Percentiles rank a stretch among this genome's conserved stretches.
phyloP scores from a whole-genome alignment of 768 basidiomycete genomes.

The Russula abietina region DNA sequence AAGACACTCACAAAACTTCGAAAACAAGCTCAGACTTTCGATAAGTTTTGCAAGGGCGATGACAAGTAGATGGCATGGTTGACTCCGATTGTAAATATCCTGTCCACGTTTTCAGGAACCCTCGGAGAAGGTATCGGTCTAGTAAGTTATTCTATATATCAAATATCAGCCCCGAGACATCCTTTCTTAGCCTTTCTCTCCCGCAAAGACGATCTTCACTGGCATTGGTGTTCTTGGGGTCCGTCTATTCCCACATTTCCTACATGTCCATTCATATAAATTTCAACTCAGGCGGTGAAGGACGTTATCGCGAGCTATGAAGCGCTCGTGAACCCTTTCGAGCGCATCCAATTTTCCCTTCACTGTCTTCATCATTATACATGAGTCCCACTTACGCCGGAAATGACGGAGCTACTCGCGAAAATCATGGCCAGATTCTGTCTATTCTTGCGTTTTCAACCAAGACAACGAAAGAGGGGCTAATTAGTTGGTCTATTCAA shows the following conservation, averaged over 20 bases:
- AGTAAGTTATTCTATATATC: too few relatives aligned
- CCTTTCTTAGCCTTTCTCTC: too few relatives aligned
- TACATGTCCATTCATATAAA: neutral
- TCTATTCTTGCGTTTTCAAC: neutral
- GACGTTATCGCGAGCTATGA: neutral
- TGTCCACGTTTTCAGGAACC: too few relatives aligned
- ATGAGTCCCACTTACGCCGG: neutral
- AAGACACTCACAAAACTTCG: neutral
- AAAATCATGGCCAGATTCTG: neutral
- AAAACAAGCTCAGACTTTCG: too few relatives aligned
- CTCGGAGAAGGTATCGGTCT: too few relatives aligned
- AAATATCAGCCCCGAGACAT: too few relatives aligned
- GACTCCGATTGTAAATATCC: too few relatives aligned
- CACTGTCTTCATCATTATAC: conserved; percentile 1
- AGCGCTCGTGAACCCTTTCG: conserved; percentile 1
- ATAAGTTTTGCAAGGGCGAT: too few relatives aligned
- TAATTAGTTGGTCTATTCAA: neutral
- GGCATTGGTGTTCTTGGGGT: neutral
- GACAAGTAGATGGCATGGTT: too few relatives aligned
- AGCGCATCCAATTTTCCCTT: conserved; percentile 2
- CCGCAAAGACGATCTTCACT: neutral
- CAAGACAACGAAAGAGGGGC: neutral
- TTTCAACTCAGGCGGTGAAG: neutral
- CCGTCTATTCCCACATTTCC: neutral
- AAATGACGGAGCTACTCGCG: neutral